Base-by-base conservation (phyloP, 163 green algal genomes). In the Volvox carteri region DNA sequence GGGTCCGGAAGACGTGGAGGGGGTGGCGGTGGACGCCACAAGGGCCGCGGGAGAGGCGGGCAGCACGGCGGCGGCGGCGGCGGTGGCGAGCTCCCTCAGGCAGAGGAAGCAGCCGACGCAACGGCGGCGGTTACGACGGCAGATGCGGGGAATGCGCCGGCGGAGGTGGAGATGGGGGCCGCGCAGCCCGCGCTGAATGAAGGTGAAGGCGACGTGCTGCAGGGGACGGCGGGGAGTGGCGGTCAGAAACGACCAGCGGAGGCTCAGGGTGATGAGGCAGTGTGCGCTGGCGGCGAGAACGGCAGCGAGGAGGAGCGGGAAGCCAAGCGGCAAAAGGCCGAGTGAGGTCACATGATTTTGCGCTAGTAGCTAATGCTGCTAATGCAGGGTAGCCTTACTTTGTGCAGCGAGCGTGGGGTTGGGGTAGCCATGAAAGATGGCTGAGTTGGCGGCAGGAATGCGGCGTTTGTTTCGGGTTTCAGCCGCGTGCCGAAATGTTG, bases 271-370 rank as follows among this genome's bases (percentile, higher is more conserved):
- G 41, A 25, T 23, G 16, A 23, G 41, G 42, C 12, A 19, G 77
- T 0, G 11, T 39, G 25, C 0, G 56, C 39, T 18, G 78, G 35
- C 4, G 77, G 5, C 35, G n/a, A 67, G n/a, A 35, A 23, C 6
- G 78, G 16, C 25, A 50, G 9, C 1, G 62, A 56, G 1, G 62
- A 28, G 37, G 48, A 88, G 68, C 67, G 5, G 67, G 68, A 79
- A 19, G 65, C 65, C 81, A 87, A 87, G 81, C 65, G 67, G 48
- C 81, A 72, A 30, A 87, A 79, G 48, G 58, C 42, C 7, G 65
- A 75, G 35, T 75, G 35, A 48, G 19, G 7, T 65, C 50, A 58
- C 12, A 58, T 65, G 19, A 65, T 65, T n/a, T n/a, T n/a, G n/a
- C n/a, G n/a, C n/a, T n/a, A n/a, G n/a, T n/a, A n/a, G n/a, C n/a